Evolutionary conservation across 257 asterid genomes (phyloP).

Genomic region (Penstemon davidsonii): DNA sequence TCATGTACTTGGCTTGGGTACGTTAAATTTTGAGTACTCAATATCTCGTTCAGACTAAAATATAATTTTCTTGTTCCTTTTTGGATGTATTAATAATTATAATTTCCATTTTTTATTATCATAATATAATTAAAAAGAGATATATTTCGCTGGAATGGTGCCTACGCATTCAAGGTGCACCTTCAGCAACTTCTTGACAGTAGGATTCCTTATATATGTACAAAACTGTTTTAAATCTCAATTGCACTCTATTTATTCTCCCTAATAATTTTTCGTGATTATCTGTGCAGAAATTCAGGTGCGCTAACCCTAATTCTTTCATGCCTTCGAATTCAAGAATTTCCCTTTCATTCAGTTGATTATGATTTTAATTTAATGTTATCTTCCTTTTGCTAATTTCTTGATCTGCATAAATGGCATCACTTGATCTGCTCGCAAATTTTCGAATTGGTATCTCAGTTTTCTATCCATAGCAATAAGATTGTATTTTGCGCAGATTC

Average conservation of each 20-base stretch:
- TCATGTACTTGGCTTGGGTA: too few relatives aligned
- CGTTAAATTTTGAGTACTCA: too few relatives aligned
- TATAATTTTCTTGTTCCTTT: too few relatives aligned
- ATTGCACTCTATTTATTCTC: slow-evolving; percentile 11
- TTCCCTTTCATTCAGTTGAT: neutral
- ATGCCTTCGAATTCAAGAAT: neutral
- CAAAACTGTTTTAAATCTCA: slow-evolving; percentile 20
- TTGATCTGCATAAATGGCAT: slow-evolving; percentile 39
- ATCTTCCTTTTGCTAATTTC: slow-evolving; percentile 3
- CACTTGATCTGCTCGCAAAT: slow-evolving; percentile 22
- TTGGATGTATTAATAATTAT: too few relatives aligned
- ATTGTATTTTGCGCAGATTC: slow-evolving; percentile 17
- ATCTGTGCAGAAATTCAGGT: slow-evolving; percentile 34
- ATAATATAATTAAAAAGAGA: neutral
- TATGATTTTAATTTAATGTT: neutral
- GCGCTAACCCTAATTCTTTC: slow-evolving; percentile 17
- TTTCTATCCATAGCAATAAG: neutral
- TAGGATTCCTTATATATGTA: slow-evolving; percentile 26
- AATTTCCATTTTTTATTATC: too few relatives aligned
- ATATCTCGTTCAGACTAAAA: too few relatives aligned
- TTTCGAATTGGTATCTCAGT: slow-evolving; percentile 21
- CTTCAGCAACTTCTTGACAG: slow-evolving; percentile 14
- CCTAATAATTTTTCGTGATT: slow-evolving; percentile 14
- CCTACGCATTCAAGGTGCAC: slow-evolving; percentile 29
- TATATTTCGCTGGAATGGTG: slow-evolving; percentile 11